A percentile compares a stretch with the other conserved stretches of the same genome.
Evolutionary conservation across 2,329 filamentous ascomycete genomes (phyloP).

Genomic region (Ophiostoma quercus): DNA sequence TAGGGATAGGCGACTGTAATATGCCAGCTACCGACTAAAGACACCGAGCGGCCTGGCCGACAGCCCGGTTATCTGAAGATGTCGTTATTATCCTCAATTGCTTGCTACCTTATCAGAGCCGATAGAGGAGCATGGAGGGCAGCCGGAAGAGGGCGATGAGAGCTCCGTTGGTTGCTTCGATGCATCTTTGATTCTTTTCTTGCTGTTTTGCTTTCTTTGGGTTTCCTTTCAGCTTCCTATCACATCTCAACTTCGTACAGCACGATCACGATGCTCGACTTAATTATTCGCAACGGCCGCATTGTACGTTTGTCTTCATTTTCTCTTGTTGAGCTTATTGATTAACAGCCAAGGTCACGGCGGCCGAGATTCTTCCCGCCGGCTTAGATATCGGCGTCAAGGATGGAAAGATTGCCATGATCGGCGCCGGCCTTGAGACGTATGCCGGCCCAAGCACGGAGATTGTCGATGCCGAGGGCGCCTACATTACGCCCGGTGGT

Average conservation of each 20-base stretch:
- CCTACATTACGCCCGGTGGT: conserved; percentile 41
- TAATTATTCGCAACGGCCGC: conserved; percentile 42
- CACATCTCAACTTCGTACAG: neutral
- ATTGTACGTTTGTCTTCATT: conserved; percentile 31
- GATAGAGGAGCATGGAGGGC: neutral
- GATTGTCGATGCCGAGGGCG: conserved; percentile 41
- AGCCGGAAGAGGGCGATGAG: neutral
- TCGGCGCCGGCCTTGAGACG: conserved; percentile 38
- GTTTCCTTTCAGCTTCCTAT: too few relatives aligned
- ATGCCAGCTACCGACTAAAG: neutral
- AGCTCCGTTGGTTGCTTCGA: neutral
- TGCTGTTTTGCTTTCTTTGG: neutral
- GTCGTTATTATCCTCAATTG: neutral
- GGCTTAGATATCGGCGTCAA: conserved; percentile 41
- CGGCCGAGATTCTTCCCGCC: conserved; percentile 36
- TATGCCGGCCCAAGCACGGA: conserved; percentile 30
- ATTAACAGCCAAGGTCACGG: conserved; percentile 30
- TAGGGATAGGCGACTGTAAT: neutral
- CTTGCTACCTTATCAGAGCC: conserved; percentile 5
- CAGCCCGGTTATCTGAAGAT: neutral
- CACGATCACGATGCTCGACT: conserved; percentile 32
- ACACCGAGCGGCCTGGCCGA: conserved; percentile 1
- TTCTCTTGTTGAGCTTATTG: neutral
- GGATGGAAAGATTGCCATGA: conserved; percentile 40
- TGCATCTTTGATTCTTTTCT: neutral